Percentiles rank a stretch among this genome's conserved stretches.
Evolutionary conservation across 345 rosid genomes (phyloP).

Genomic region (Eucalyptus erythrocorys): DNA sequence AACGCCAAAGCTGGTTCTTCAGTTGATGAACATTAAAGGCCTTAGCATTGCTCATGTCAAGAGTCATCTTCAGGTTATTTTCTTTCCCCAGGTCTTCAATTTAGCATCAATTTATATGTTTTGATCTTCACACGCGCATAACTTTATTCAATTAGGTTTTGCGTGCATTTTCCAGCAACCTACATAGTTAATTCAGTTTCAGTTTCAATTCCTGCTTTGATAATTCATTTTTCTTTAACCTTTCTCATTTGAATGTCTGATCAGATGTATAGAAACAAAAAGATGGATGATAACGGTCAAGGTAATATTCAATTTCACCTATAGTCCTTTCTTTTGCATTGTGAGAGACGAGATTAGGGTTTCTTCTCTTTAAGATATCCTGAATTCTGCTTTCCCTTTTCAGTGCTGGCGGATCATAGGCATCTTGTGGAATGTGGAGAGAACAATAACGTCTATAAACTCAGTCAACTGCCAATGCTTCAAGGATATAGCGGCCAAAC

Average conservation of each 20-base stretch:
- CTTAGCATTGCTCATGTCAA: conserved; percentile 88
- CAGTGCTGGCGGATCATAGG: conserved; percentile 49
- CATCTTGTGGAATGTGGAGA: conserved; percentile 53
- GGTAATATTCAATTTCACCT: conserved; percentile 13
- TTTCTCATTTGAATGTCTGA: neutral
- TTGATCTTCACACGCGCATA: neutral
- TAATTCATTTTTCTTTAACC: neutral
- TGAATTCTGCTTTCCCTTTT: neutral
- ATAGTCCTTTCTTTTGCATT: neutral
- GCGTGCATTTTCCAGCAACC: neutral
- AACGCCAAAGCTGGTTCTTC: conserved; percentile 80
- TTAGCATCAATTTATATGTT: neutral
- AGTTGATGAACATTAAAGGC: conserved; percentile 76
- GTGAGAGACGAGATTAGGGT: conserved; percentile 3
- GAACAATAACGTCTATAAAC: conserved; percentile 44
- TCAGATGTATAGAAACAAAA: conserved; percentile 89
- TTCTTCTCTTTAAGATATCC: neutral
- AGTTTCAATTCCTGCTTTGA: neutral
- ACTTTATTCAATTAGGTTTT: neutral
- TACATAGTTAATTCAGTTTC: neutral
- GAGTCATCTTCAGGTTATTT: conserved; percentile 75
- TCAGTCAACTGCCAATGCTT: conserved; percentile 74
- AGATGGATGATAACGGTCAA: conserved; percentile 53
- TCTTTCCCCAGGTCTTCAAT: neutral
- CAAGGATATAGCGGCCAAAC: conserved; percentile 27